Percentiles rank a stretch among this genome's conserved stretches.
These are phyloP conservation scores for Colletotrichum aenigma DNA, from an alignment of 2,329 filamentous ascomycete genomes.

Conservation along the genomic window DNA sequence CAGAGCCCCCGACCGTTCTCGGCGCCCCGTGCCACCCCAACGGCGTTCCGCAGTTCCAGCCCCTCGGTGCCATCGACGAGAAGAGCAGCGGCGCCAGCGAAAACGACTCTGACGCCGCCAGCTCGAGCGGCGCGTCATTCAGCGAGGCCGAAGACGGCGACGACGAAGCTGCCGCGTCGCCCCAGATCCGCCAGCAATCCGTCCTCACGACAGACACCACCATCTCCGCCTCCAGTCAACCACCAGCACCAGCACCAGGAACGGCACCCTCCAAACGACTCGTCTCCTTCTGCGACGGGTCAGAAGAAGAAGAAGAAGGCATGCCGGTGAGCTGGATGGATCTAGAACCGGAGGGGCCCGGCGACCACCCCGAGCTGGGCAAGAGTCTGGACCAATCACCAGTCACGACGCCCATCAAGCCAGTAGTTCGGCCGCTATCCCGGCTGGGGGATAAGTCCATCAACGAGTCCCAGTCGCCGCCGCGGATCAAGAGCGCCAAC, in stretches of 20 bases:
- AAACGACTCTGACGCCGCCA: slow-evolving; percentile 27
- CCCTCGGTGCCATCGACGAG: slow-evolving; percentile 16
- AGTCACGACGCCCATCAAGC: slow-evolving; percentile 13
- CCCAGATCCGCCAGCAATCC: slow-evolving; percentile 33
- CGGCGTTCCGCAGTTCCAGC: slow-evolving; percentile 12
- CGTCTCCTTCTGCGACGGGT: slow-evolving; percentile 5
- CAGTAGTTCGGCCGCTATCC: slow-evolving; percentile 12
- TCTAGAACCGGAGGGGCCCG: slow-evolving; percentile 20
- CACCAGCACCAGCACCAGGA: background rate
- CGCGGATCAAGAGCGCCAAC: slow-evolving; percentile 12
- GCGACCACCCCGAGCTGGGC: slow-evolving; percentile 11
- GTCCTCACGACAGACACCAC: slow-evolving; percentile 45
- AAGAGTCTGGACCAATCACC: slow-evolving; percentile 15
- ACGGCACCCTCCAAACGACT: slow-evolving; percentile 22
- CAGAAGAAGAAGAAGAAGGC: background rate
- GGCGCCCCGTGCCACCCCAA: slow-evolving; percentile 8
- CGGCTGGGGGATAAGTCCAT: slow-evolving; percentile 13
- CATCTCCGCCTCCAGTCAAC: slow-evolving; percentile 36
- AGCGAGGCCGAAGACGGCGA: slow-evolving; percentile 31
- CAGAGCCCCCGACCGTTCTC: background rate
- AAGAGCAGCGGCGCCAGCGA: slow-evolving; percentile 18
- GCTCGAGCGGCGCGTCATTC: slow-evolving; percentile 39
- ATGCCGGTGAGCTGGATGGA: slow-evolving; percentile 22
- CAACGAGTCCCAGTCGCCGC: slow-evolving; percentile 15
- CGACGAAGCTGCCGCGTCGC: slow-evolving; percentile 9